phyloP scores from a whole-genome alignment of 139 green algal species.

The Coelastrella sp. region DNA sequence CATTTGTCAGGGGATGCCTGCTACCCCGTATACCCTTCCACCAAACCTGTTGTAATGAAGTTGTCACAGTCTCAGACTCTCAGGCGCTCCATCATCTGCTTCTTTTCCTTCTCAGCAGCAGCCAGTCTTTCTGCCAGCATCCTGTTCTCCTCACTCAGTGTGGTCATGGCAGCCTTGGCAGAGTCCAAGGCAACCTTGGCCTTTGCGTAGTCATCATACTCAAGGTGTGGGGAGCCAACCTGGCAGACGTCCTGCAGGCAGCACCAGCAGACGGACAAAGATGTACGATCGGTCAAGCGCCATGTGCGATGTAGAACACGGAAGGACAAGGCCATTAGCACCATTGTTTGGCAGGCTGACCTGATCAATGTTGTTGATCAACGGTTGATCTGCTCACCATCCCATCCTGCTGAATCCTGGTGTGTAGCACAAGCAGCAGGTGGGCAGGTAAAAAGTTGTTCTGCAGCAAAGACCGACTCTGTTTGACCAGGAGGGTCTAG shows the following conservation, averaged over 20 bases:
- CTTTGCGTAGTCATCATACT: slow-evolving; percentile 42
- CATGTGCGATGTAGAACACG: not conserved
- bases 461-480: no score
- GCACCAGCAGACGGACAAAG: not conserved
- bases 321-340: not conserved
- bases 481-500: no score
- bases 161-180: slow-evolving; percentile 32
- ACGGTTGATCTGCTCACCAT: not conserved
- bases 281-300: not conserved
- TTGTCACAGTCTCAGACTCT: not conserved
- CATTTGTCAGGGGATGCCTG: not conserved
- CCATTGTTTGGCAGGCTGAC: not conserved
- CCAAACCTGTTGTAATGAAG: not conserved
- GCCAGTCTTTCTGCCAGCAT: slow-evolving; percentile 21
- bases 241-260: slow-evolving; percentile 10
- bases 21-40: no score
- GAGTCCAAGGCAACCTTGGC: slow-evolving; percentile 35
- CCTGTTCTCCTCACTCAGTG: slow-evolving; percentile 41
- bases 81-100: slow-evolving; percentile 25
- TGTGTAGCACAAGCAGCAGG: not conserved
- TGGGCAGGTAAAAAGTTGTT: no score
- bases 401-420: not conserved
- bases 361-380: not conserved
- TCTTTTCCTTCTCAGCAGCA: slow-evolving; percentile 29
- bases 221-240: slow-evolving; percentile 26